Base-by-base conservation (phyloP, 371 early-diverging fungal genomes). In the Mortierella polycephala region DNA sequence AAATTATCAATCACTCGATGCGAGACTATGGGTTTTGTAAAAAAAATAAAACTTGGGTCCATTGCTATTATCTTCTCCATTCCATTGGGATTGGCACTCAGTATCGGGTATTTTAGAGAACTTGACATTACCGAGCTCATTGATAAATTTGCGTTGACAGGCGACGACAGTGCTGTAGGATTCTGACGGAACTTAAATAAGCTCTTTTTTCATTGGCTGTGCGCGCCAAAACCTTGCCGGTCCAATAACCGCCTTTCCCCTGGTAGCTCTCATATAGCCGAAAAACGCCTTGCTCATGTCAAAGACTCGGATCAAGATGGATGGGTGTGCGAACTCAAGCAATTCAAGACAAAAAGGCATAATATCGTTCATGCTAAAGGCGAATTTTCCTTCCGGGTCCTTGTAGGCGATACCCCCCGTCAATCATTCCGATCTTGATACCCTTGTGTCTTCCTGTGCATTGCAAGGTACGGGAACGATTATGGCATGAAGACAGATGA, bases 361-460 rank as follows among this genome's bases (percentile, higher is more conserved):
- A 7, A 10, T 41, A 41, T 30, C 59, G 20, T 39, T 72, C 37
- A 69, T 50, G 60, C 73, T 61, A 23, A 73, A 79, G 16, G 7
- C 52, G 51, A 46, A 57, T 18, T 6, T 20, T 7, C 49, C 56
- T 4, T 46, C 47, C 37, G 87, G 87, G 69, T 88, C 89, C 44
- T 60, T 72, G 62, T 84, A 89, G 74, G 87, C 85, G 40, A 87
- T 81, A 81, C 93, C 93, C 93, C 93, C 91, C 82, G 62, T 92
- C 94, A 44, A 93, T 82, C 49, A 94, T 79, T 55, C 90, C 92
- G 58, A 93, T 89, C 63, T 86, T 87, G 75, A 92, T 72, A 13
- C 91, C 90, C 46, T 81, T 83, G n/a, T n/a, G n/a, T n/a, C n/a
- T n/a, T n/a, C n/a, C n/a, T n/a, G n/a, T n/a, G n/a, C n/a, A n/a